Evolutionary conservation across 176 grass and related monocot species (phyloP), one percentile per base, ranked within the genome.

Genomic region (Zizania latifolia): DNA sequence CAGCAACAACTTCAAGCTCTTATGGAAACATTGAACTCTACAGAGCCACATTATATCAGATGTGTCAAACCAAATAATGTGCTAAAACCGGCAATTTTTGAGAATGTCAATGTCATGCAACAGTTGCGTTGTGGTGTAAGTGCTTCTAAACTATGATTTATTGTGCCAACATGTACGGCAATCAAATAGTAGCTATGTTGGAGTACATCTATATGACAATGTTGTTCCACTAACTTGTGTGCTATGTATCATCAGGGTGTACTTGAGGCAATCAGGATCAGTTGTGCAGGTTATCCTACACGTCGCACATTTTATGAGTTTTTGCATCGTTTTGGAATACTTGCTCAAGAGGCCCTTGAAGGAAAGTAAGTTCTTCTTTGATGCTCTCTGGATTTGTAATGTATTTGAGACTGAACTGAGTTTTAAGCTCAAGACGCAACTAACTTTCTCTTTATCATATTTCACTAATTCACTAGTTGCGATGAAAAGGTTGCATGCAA

Each of bases 51-150:
- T 84, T 99, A 99, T 50, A 90, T 99, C 55, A 92, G 96, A 94
- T 99, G 96, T 8, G 92, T 99, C 74, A 99, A 99, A 82, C 96
- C 96, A 69, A 99, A 99, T 59, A 99, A 99, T 94, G 74, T 99
- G 39, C 77, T 99, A 58, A 99, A 94, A 81, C 96, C 96, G 0
- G 82, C 91, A 15, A 88, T 94, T 81, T 94, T 99, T 54, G 96
- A 99, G 80, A 99, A 99, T 88, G 60, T 90, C 68, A 99, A 99
- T 86, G 91, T 99, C 67, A 94, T 99, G 96, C 96, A 99, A 80
- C 96, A 99, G 51, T 81, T 99, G 72, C 91, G 95, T 13, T 99
- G 95, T 88, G 89, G 95, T 88, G 95, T 99, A 86, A 99, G 95
- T 99, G 83, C 70, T 76, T 78, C 75, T 70, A 13, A 69, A 59